These are phyloP conservation scores for Crithidia brevicula DNA, from an alignment of 208 protist genomes.

Conservation along the genomic window DNA sequence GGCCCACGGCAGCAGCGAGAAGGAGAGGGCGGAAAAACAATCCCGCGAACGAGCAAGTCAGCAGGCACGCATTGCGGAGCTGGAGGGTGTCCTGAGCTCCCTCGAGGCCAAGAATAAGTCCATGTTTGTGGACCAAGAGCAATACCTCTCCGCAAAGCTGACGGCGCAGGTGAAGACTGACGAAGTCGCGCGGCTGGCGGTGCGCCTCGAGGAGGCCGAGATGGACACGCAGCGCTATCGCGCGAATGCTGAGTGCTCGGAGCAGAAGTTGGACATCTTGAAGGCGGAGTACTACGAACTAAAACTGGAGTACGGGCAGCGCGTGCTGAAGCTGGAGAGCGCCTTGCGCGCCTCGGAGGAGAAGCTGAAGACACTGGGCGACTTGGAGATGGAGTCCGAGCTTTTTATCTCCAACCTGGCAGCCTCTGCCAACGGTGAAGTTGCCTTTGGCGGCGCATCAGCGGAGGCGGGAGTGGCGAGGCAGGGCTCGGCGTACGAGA, in stretches of 20 bases:
- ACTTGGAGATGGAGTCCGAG: slow-evolving; percentile 88
- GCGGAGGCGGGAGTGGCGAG: background rate
- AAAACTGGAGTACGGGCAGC: slow-evolving; percentile 79
- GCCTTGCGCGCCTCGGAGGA: slow-evolving; percentile 75
- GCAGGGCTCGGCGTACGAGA: slow-evolving; percentile 41
- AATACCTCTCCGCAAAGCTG: slow-evolving; percentile 81
- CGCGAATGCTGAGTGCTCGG: slow-evolving; percentile 78
- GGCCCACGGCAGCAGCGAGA: slow-evolving; percentile 37
- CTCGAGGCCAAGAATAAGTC: slow-evolving; percentile 57
- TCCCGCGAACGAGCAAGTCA: slow-evolving; percentile 46
- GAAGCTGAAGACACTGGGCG: slow-evolving; percentile 80
- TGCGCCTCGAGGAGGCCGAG: slow-evolving; percentile 83
- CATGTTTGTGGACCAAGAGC: slow-evolving; percentile 76
- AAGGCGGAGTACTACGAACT: slow-evolving; percentile 92
- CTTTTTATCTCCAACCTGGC: slow-evolving; percentile 86
- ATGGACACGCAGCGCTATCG: slow-evolving; percentile 79
- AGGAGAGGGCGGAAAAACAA: slow-evolving; percentile 35
- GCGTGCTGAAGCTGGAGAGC: slow-evolving; percentile 75
- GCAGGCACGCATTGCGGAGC: slow-evolving; percentile 54
- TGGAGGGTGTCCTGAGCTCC: slow-evolving; percentile 64
- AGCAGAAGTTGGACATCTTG: slow-evolving; percentile 91
- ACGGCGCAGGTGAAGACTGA: slow-evolving; percentile 84
- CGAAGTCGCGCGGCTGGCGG: slow-evolving; percentile 73
- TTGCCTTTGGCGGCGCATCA: background rate
- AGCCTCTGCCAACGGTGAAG: slow-evolving; percentile 33